A percentile compares a stretch with the other conserved stretches of the same genome.
Conservation (phyloP, 2,329 filamentous ascomycete species). For the Alternaria burnsii region DNA sequence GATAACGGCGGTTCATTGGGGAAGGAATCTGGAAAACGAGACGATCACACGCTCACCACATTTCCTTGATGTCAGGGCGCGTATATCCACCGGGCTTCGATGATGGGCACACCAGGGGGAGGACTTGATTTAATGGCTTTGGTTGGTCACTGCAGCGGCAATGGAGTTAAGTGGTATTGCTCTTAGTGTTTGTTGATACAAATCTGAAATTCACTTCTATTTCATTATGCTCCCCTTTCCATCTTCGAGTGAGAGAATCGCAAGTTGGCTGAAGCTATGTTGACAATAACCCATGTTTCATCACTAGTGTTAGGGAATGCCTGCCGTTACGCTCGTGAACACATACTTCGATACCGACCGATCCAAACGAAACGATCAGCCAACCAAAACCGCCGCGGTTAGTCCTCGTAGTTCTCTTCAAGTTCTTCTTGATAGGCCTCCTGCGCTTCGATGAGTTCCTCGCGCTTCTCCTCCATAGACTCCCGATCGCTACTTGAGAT, state of each 20-base stretch:
- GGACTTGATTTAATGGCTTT: not conserved
- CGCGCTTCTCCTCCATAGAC: constrained; percentile 60
- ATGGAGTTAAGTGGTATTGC: constrained; percentile 2
- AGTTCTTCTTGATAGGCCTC: constrained; percentile 61
- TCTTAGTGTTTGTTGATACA: not conserved
- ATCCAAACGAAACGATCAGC: not conserved
- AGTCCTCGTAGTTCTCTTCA: constrained; percentile 44
- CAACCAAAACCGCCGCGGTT: not conserved
- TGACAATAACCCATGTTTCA: constrained; percentile 11
- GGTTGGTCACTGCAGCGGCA: not conserved
- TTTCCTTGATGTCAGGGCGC: not conserved
- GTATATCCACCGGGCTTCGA: not conserved
- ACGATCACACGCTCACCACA: not conserved
- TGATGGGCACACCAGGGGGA: not conserved
- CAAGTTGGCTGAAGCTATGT: constrained; percentile 19
- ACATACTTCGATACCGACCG: not conserved
- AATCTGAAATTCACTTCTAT: not conserved
- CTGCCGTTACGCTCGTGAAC: constrained; percentile 1
- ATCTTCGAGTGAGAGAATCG: constrained; percentile 14
- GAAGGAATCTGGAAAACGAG: not conserved
- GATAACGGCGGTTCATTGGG: not conserved
- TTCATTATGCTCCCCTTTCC: not conserved
- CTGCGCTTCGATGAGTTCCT: constrained; percentile 63
- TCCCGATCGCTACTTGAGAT: constrained; percentile 52
- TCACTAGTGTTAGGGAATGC: constrained; percentile 1